Evolutionary conservation across 345 rosid species (phyloP), one percentile per base, ranked within the genome.

Genomic region (Erodium maritimum): DNA sequence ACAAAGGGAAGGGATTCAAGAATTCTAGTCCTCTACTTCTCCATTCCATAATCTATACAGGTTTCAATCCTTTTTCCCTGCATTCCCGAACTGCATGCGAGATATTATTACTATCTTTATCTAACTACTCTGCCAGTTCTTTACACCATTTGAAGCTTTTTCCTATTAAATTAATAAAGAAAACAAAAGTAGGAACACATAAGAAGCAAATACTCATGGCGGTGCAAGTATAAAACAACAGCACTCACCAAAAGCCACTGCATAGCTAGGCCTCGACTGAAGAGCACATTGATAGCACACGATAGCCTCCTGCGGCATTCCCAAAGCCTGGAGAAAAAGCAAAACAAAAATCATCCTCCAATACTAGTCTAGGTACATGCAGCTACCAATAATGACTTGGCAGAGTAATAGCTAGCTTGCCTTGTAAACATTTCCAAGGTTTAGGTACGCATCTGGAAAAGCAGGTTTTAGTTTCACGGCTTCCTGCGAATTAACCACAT

Each of bases 371-470:
- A 29, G 52, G 69, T 66, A 66, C 48, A 64, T 58, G 73, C 75
- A 69, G 69, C 71, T 63, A 65, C 61, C 67, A 63, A 64, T 58
- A 71, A 60, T 61, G 71, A 29, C 37, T 18, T 42, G 55, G 66
- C 59, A 55, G 64, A 61, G 20, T 55, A 62, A 62, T 68, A 21
- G 57, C 71, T 24, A 71, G 68, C 83, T 79, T 79, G 87, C 99
- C 97, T 90, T 94, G 56, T 94, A 94, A 57, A 94, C 95, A 65
- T 87, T 90, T 61, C 99, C 99, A 58, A 94, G 96, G 71, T 86
- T 90, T 70, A 94, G 69, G 73, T 83, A 94, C 56, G 97, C 99
- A 85, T 94, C 99, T 53, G 90, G 82, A 76, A 87, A 90, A 58
- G 84, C 67, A 23, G 99, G 96, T 67, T 86, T 94, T 55, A 83